Percentiles rank a stretch among this genome's conserved stretches.
Conservation (phyloP, 2,329 filamentous ascomycete species). For the Dryadomyces quercivorus region DNA sequence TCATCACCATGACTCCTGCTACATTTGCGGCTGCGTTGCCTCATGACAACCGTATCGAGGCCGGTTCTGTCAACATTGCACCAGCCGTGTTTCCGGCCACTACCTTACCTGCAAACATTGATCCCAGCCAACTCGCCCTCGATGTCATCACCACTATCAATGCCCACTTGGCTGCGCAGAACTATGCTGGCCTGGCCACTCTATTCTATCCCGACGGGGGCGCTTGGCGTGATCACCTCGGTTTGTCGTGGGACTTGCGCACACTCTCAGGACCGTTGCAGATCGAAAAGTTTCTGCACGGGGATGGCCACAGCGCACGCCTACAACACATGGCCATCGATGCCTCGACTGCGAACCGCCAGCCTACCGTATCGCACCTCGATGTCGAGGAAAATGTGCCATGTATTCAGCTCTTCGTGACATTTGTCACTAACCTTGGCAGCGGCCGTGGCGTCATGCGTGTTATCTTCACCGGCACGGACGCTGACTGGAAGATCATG, state of each 20-base stretch:
- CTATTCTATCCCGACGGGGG: conserved; percentile 30
- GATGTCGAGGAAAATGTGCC: conserved; percentile 35
- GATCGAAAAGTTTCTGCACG: conserved; percentile 27
- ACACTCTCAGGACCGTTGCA: conserved; percentile 31
- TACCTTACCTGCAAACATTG: conserved; percentile 16
- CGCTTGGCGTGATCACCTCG: conserved; percentile 48
- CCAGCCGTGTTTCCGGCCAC: conserved; percentile 29
- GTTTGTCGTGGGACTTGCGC: conserved; percentile 42
- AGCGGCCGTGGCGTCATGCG: conserved; percentile 43
- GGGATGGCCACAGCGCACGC: conserved; percentile 18
- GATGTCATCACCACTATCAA: conserved; percentile 29
- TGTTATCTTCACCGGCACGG: conserved; percentile 27
- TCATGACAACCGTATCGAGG: conserved; percentile 15
- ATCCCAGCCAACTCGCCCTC: conserved; percentile 25
- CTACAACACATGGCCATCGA: conserved; percentile 34
- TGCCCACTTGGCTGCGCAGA: conserved; percentile 21
- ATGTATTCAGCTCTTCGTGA: conserved; percentile 45
- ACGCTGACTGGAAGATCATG: conserved; percentile 43
- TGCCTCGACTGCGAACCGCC: conserved; percentile 26
- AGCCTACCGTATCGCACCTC: conserved; percentile 31
- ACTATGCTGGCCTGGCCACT: conserved; percentile 20
- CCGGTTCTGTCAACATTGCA: conserved; percentile 42
- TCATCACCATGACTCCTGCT: background rate
- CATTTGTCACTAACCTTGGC: conserved; percentile 39
- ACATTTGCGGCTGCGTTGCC: conserved; percentile 5